Evolutionary conservation across 164 flowering plant species (phyloP).

Genomic region (Vitis riparia): DNA sequence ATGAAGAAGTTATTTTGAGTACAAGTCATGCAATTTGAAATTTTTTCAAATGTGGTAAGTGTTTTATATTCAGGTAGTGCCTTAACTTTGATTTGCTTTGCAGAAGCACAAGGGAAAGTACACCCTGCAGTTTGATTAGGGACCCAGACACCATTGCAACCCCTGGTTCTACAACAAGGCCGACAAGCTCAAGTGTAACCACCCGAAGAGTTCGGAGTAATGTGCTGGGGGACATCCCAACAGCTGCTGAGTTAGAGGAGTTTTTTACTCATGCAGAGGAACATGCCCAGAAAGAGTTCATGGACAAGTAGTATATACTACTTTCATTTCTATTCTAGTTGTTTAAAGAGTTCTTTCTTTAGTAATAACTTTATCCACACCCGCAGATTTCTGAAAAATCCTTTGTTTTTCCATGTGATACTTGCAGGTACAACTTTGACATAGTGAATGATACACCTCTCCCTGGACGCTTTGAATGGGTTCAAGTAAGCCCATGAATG

Average conservation of each 20-base stretch:
- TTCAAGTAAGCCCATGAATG: slow-evolving; percentile 37
- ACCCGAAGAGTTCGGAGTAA: slow-evolving; percentile 30
- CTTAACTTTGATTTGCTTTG: slow-evolving; percentile 1
- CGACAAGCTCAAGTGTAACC: slow-evolving; percentile 20
- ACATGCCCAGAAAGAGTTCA: slow-evolving; percentile 57
- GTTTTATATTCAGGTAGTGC: too few species aligned
- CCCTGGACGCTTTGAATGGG: slow-evolving; percentile 87
- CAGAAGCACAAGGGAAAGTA: slow-evolving; percentile 83
- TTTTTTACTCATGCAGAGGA: slow-evolving; percentile 73
- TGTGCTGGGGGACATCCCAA: slow-evolving; percentile 45
- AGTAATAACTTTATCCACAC: background rate
- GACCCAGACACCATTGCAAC: slow-evolving; percentile 41
- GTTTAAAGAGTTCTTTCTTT: background rate
- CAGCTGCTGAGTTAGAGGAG: slow-evolving; percentile 74
- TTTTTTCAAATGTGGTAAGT: too few species aligned
- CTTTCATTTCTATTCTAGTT: background rate
- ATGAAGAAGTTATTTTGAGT: too few species aligned
- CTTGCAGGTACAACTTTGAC: slow-evolving; percentile 88
- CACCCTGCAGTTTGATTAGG: slow-evolving; percentile 74
- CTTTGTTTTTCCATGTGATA: background rate
- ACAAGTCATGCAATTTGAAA: too few species aligned
- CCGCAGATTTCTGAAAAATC: background rate
- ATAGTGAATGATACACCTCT: slow-evolving; percentile 67
- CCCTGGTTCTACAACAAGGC: slow-evolving; percentile 76
- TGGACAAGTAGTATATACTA: slow-evolving; percentile 53